Evolutionary conservation across 768 basidiomycete genomes (phyloP).

Genomic region (Rhodotorula diobovata): DNA sequence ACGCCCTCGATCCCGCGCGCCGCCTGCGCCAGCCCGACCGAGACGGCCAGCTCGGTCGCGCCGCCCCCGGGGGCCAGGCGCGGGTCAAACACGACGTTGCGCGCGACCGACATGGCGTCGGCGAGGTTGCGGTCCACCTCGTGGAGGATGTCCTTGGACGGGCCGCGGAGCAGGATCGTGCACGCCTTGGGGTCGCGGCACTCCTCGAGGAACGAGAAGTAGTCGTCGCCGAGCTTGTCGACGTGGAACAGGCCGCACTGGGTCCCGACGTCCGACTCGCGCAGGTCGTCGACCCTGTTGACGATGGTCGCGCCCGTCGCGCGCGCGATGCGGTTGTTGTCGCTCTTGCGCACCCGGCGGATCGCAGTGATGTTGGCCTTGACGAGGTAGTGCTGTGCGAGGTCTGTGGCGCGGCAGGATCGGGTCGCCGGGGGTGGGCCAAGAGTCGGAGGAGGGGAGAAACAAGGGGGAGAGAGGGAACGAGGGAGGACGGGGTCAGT

Average conservation of each 20-base stretch:
- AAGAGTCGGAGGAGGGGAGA: background rate
- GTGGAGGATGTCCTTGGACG: constrained; percentile 95
- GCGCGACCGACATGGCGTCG: constrained; percentile 94
- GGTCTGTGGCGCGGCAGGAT: constrained; percentile 60
- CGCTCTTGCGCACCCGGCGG: constrained; percentile 95
- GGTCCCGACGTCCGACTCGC: constrained; percentile 86
- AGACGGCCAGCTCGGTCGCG: constrained; percentile 97
- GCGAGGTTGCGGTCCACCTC: constrained; percentile 97
- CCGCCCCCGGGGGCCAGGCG: constrained; percentile 90
- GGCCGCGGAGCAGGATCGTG: constrained; percentile 94
- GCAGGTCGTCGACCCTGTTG: constrained; percentile 88
- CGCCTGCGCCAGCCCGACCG: constrained; percentile 69
- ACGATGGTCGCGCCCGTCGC: constrained; percentile 95
- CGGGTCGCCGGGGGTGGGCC: too few relatives aligned
- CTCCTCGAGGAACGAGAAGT: constrained; percentile 94
- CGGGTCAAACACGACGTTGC: constrained; percentile 95
- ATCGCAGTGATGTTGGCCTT: constrained; percentile 86
- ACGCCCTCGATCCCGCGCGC: constrained; percentile 77
- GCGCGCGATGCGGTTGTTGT: constrained; percentile 96
- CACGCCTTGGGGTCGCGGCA: constrained; percentile 89
- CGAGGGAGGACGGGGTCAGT: too few relatives aligned
- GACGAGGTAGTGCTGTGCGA: constrained; percentile 84
- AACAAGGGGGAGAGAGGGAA: constrained; percentile 1
- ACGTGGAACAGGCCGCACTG: constrained; percentile 93
- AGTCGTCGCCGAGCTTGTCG: constrained; percentile 97